phyloP scores from a whole-genome alignment of 768 basidiomycete species.

The Arthromyces matolae region DNA sequence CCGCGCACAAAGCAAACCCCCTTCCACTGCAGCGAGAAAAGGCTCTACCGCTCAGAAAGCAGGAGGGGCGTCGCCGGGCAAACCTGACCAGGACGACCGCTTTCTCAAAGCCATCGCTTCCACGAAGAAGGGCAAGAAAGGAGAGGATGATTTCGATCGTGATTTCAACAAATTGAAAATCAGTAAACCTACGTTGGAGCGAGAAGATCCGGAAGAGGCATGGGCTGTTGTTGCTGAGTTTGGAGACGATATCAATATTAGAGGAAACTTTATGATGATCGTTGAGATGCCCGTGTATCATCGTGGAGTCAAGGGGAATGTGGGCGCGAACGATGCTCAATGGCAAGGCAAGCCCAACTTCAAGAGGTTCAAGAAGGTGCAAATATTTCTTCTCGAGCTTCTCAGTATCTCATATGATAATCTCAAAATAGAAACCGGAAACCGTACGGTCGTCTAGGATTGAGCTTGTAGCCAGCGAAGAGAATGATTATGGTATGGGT shows the following conservation, averaged over 20 bases:
- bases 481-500: constrained; percentile 54
- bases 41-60: constrained; percentile 13
- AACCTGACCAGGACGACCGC: constrained; percentile 62
- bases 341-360: constrained; percentile 61
- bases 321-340: constrained; percentile 22
- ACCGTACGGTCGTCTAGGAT: constrained; percentile 33
- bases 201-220: constrained; percentile 44
- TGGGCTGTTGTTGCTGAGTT: constrained; percentile 66
- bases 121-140: constrained; percentile 62
- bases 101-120: constrained; percentile 76
- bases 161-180: constrained; percentile 79
- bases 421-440: constrained; percentile 26
- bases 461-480: constrained; percentile 48
- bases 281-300: constrained; percentile 58
- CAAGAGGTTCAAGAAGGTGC: constrained; percentile 76
- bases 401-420: neutral
- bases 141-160: constrained; percentile 68
- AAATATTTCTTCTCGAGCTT: neutral
- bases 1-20: neutral
- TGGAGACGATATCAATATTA: constrained; percentile 53
- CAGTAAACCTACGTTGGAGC: constrained; percentile 54
- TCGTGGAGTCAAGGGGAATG: constrained; percentile 22
- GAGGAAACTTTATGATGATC: constrained; percentile 81
- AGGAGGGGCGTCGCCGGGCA: constrained; percentile 38
- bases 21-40: constrained; percentile 17